A percentile compares a stretch with the other conserved stretches of the same genome.
Evolutionary conservation across 257 asterid genomes (phyloP).

Genomic region (Solanum microdontum): DNA sequence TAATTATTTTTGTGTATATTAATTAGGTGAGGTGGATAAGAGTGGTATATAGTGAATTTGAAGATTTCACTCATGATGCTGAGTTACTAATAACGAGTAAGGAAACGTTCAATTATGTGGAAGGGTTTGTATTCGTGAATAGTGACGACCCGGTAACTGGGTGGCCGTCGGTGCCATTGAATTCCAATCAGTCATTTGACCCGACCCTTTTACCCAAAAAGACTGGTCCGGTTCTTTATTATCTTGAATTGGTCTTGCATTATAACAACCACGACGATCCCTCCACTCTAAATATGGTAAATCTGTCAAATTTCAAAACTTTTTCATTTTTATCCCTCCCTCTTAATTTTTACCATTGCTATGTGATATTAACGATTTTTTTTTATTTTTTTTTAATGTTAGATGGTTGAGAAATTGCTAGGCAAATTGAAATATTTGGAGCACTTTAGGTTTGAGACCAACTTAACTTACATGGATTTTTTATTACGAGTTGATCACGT

Average conservation of each 20-base stretch:
- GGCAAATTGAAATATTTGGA: conserved; percentile 22
- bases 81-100: conserved; percentile 55
- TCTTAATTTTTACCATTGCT: not conserved
- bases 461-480: conserved; percentile 49
- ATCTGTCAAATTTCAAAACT: not conserved
- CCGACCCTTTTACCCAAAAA: conserved; percentile 28
- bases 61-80: conserved; percentile 63
- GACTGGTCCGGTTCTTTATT: conserved; percentile 73
- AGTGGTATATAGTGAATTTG: conserved; percentile 67
- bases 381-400: conserved; percentile 2
- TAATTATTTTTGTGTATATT: not conserved
- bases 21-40: conserved; percentile 90
- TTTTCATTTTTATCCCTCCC: not conserved
- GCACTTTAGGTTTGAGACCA: conserved; percentile 29
- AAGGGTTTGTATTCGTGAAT: conserved; percentile 74
- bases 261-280: conserved; percentile 26
- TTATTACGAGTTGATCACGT: conserved; percentile 67
- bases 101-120: conserved; percentile 65
- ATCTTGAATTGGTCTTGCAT: conserved; percentile 79
- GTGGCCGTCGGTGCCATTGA: conserved; percentile 64
- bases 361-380: not conserved
- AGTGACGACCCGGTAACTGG: conserved; percentile 74
- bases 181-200: conserved; percentile 31
- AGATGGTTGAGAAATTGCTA: conserved; percentile 47
- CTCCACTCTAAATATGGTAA: conserved; percentile 47